A percentile compares a stretch with the other conserved stretches of the same genome.
Conservation (phyloP, 2,329 filamentous ascomycete species). For the Fusarium udum region DNA sequence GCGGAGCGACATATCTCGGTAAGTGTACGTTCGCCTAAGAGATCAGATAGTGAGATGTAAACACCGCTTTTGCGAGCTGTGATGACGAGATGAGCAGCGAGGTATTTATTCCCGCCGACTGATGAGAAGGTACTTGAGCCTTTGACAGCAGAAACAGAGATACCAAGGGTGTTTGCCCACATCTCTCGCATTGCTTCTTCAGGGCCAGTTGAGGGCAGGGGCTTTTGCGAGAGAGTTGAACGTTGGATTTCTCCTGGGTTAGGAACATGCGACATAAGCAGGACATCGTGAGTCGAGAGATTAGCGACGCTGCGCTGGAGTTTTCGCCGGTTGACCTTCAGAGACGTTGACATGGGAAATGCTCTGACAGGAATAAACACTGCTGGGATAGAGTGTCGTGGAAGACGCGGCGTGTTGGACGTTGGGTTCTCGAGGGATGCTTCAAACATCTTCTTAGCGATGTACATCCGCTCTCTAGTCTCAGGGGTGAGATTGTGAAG, state of each 20-base stretch:
- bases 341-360: conserved; percentile 59
- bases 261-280: conserved; percentile 52
- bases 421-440: conserved; percentile 50
- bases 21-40: conserved; percentile 54
- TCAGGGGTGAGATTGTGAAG: conserved; percentile 50
- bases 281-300: conserved; percentile 55
- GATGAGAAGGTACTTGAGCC: conserved; percentile 57
- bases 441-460: conserved; percentile 56
- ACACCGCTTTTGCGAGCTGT: conserved; percentile 56
- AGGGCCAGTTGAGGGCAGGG: conserved; percentile 57
- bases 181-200: conserved; percentile 59
- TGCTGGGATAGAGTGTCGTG: conserved; percentile 56
- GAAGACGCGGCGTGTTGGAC: conserved; percentile 38
- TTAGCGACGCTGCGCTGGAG: conserved; percentile 57
- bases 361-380: conserved; percentile 59
- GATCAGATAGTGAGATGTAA: conserved; percentile 52
- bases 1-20: conserved; percentile 56
- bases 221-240: conserved; percentile 49
- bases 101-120: conserved; percentile 57
- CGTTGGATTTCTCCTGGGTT: conserved; percentile 50
- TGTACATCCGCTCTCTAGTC: conserved; percentile 56
- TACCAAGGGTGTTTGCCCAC: conserved; percentile 56
- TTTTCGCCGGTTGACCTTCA: conserved; percentile 61
- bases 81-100: conserved; percentile 56
- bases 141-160: conserved; percentile 53